phyloP scores from a whole-genome alignment of 306 rosid genomes.

The Quercus parvula region DNA sequence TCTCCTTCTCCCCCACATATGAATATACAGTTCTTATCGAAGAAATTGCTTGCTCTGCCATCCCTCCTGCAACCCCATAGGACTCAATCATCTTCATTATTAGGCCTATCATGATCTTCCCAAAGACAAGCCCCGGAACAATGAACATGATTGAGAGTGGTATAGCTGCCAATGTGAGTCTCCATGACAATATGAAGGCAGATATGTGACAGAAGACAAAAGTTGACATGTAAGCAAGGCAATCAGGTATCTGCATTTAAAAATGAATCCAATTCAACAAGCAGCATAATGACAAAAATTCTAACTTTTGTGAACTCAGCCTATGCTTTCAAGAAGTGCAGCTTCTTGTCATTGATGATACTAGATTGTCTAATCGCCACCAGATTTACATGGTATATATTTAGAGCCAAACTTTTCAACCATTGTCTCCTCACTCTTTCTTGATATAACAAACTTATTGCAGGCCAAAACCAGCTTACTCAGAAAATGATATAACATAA shows the following conservation, averaged over 20 bases:
- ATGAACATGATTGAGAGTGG: constrained; percentile 87
- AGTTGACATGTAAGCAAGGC: constrained; percentile 78
- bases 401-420: not conserved
- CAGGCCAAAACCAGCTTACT: no score
- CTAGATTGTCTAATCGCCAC: not conserved
- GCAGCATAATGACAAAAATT: not conserved
- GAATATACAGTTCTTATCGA: constrained; percentile 82
- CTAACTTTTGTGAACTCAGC: not conserved
- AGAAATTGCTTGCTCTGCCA: constrained; percentile 88
- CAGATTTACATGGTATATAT: not conserved
- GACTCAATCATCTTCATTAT: constrained; percentile 84
- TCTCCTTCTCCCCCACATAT: constrained; percentile 75
- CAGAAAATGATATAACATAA: no score
- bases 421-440: not conserved
- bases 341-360: not conserved
- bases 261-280: constrained; percentile 6
- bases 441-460: not conserved
- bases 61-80: constrained; percentile 81
- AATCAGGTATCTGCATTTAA: constrained; percentile 66
- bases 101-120: constrained; percentile 69
- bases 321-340: not conserved
- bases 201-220: constrained; percentile 83
- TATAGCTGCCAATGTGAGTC: constrained; percentile 71
- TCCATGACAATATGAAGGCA: constrained; percentile 83
- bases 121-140: constrained; percentile 65